Conservation (phyloP, 352 stramenopile species). For the Phytophthora sojae region DNA sequence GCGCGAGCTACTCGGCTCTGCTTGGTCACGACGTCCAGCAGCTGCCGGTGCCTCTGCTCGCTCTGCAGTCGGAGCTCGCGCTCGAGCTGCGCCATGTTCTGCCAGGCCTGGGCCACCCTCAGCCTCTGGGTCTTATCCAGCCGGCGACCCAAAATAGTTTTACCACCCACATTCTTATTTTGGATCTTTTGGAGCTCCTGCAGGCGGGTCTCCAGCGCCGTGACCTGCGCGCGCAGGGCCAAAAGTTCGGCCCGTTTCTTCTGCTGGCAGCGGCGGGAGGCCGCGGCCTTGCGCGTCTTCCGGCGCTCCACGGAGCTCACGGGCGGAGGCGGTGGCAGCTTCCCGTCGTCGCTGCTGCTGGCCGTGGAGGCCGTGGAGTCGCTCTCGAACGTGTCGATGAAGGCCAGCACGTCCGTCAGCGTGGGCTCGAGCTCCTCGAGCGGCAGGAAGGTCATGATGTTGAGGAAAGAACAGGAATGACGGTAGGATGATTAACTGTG, state of each 20-base stretch:
- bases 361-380: conserved; percentile 5
- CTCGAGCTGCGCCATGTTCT: conserved; percentile 18
- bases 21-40: conserved; percentile 17
- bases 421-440: conserved; percentile 37
- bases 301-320: too few species aligned
- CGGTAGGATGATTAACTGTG: neutral
- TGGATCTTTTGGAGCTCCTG: conserved; percentile 11
- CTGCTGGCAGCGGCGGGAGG: conserved; percentile 31
- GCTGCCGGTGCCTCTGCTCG: conserved; percentile 18
- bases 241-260: conserved; percentile 35
- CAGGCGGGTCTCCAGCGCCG: conserved; percentile 18
- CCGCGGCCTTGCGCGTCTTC: conserved; percentile 36
- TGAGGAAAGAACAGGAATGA: conserved; percentile 9
- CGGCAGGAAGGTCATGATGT: conserved; percentile 25
- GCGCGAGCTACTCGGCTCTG: conserved; percentile 23
- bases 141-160: neutral
- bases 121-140: conserved; percentile 21
- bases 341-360: conserved; percentile 20
- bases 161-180: neutral
- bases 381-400: conserved; percentile 37
- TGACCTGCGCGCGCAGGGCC: conserved; percentile 24
- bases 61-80: conserved; percentile 18
- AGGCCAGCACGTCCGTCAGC: conserved; percentile 34
- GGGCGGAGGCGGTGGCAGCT: neutral
- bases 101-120: conserved; percentile 16